Conservation (phyloP, 1,139 yeast genomes). For the Hemisphaericaspora xylofermentans region DNA sequence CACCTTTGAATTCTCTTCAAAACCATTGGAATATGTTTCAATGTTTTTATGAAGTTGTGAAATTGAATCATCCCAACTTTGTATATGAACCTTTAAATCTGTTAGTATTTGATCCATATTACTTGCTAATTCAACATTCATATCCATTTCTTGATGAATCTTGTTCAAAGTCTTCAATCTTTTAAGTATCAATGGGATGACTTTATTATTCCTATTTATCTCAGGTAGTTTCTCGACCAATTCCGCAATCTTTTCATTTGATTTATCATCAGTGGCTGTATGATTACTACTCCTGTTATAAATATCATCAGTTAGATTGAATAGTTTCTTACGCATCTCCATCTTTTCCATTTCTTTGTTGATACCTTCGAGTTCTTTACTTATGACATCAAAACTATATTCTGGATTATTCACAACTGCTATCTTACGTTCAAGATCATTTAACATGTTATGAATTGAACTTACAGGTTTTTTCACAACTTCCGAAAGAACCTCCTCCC, state of each 20-base stretch:
- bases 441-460: constrained; percentile 26
- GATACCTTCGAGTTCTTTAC: constrained; percentile 18
- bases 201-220: constrained; percentile 31
- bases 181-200: constrained; percentile 40
- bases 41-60: constrained; percentile 36
- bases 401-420: constrained; percentile 39
- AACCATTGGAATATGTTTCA: constrained; percentile 18
- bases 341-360: constrained; percentile 19
- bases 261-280: constrained; percentile 1
- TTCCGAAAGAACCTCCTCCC: constrained; percentile 15
- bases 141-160: constrained; percentile 43
- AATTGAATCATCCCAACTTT: constrained; percentile 42
- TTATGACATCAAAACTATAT: constrained; percentile 22
- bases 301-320: constrained; percentile 11
- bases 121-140: constrained; percentile 25
- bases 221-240: constrained; percentile 37
- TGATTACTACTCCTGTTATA: constrained; percentile 4
- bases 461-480: constrained; percentile 17
- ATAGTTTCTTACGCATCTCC: constrained; percentile 15
- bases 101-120: constrained; percentile 36
- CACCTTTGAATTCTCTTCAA: constrained; percentile 16
- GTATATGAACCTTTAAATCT: constrained; percentile 37
- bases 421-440: constrained; percentile 37
- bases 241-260: constrained; percentile 33
- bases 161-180: constrained; percentile 46